These are phyloP conservation scores for Globisporangium perplexum DNA, from an alignment of 352 stramenopile genomes.

Conservation along the genomic window DNA sequence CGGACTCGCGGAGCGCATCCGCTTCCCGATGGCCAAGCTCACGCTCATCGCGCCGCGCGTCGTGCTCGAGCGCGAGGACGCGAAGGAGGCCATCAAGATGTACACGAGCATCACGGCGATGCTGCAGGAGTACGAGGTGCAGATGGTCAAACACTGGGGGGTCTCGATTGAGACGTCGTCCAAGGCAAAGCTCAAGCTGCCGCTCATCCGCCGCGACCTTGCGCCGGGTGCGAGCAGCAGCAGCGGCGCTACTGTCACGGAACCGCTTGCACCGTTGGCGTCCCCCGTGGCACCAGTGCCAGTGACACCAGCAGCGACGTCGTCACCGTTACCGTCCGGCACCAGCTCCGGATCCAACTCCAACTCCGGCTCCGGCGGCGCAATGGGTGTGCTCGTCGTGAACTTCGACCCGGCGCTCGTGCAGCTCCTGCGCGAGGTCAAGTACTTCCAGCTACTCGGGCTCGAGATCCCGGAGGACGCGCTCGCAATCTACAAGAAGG, in stretches of 20 bases:
- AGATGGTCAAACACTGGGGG: conserved; percentile 78
- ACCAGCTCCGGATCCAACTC: no score
- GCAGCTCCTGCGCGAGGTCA: conserved; percentile 90
- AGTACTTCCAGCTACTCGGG: conserved; percentile 90
- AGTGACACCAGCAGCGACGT: no score
- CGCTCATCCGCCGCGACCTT: conserved; percentile 64
- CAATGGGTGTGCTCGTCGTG: conserved; percentile 50
- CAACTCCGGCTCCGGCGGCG: no score
- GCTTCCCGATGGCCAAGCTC: conserved; percentile 87
- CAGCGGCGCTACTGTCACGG: conserved; percentile 4
- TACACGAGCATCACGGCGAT: conserved; percentile 87
- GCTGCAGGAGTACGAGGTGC: conserved; percentile 77
- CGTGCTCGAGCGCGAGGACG: conserved; percentile 87
- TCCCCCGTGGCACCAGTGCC: no score
- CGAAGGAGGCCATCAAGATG: conserved; percentile 86
- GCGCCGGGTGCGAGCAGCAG: not conserved
- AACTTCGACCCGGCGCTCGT: conserved; percentile 91
- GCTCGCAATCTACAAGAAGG: conserved; percentile 88
- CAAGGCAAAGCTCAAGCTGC: conserved; percentile 84
- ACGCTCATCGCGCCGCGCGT: conserved; percentile 66
- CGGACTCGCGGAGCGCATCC: conserved; percentile 81
- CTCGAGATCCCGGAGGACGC: conserved; percentile 87
- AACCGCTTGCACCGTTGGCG: no score
- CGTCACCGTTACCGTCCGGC: no score
- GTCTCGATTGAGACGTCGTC: conserved; percentile 76